A percentile compares a stretch with the other conserved stretches of the same genome.
phyloP scores from a whole-genome alignment of 805 yeast genomes.

The Candida awuae region DNA sequence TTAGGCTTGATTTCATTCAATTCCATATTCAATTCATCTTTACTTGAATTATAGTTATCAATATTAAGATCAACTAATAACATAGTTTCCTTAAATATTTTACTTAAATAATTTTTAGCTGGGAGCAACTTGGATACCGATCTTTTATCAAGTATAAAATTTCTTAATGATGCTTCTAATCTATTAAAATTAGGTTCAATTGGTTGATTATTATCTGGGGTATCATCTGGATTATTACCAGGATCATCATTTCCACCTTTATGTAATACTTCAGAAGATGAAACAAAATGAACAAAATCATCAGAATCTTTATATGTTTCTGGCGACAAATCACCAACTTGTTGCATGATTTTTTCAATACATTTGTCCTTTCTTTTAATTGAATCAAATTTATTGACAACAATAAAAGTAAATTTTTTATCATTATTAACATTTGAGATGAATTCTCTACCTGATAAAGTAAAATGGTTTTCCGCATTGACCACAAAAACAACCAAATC shows the following conservation, averaged over 20 bases:
- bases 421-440: constrained; percentile 86
- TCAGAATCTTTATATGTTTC: constrained; percentile 80
- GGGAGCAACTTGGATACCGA: constrained; percentile 85
- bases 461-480: constrained; percentile 91
- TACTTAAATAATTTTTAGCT: constrained; percentile 77
- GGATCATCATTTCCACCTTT: constrained; percentile 20
- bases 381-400: constrained; percentile 85
- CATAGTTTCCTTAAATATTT: constrained; percentile 58
- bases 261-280: constrained; percentile 44
- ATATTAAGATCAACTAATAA: constrained; percentile 57
- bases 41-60: constrained; percentile 42
- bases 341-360: constrained; percentile 67
- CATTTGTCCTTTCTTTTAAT: constrained; percentile 79
- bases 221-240: constrained; percentile 13
- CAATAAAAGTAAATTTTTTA: constrained; percentile 86
- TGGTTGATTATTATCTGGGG: constrained; percentile 18
- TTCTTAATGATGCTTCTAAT: constrained; percentile 75
- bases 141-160: constrained; percentile 82
- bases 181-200: constrained; percentile 65
- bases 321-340: constrained; percentile 78
- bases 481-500: constrained; percentile 95
- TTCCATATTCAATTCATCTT: constrained; percentile 37
- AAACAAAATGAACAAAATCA: constrained; percentile 92
- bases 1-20: constrained; percentile 56
- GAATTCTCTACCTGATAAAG: constrained; percentile 89